These are phyloP conservation scores for Lasiosphaeria miniovina DNA, from an alignment of 495 filamentous ascomycete species.

Conservation along the genomic window DNA sequence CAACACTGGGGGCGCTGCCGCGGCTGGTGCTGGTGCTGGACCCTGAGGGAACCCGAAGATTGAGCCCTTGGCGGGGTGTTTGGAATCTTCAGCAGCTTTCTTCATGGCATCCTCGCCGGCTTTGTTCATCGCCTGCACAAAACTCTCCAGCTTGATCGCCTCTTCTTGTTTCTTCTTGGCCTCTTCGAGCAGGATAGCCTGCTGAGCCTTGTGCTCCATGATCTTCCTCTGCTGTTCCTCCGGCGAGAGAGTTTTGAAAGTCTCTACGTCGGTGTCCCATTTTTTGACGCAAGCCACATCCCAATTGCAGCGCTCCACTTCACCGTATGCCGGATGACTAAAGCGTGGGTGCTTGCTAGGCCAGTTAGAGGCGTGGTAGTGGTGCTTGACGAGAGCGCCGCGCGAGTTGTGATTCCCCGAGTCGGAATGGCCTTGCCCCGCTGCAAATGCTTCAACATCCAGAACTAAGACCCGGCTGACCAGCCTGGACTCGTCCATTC, in stretches of 20 bases:
- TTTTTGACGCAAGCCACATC: slow-evolving; percentile 49
- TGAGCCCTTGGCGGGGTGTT: background rate
- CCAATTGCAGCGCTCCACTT: slow-evolving; percentile 63
- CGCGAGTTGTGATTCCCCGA: slow-evolving; percentile 57
- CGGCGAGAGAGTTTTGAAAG: slow-evolving; percentile 39
- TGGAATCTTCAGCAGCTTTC: slow-evolving; percentile 8
- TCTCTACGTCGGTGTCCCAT: slow-evolving; percentile 52
- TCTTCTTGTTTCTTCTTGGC: slow-evolving; percentile 17
- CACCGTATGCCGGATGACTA: slow-evolving; percentile 56
- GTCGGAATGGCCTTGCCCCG: slow-evolving; percentile 61
- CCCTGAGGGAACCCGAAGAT: background rate
- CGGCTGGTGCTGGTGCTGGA: background rate
- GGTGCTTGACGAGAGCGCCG: slow-evolving; percentile 57
- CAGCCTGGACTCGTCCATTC: slow-evolving; percentile 53
- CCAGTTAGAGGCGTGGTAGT: slow-evolving; percentile 61
- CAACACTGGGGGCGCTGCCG: too few relatives aligned
- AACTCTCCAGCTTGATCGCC: slow-evolving; percentile 9
- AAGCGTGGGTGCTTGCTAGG: slow-evolving; percentile 54
- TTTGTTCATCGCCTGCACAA: slow-evolving; percentile 11
- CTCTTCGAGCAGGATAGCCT: slow-evolving; percentile 7
- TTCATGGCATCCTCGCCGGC: slow-evolving; percentile 12
- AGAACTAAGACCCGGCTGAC: slow-evolving; percentile 55
- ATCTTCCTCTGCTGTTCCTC: slow-evolving; percentile 48
- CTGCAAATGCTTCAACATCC: slow-evolving; percentile 60
- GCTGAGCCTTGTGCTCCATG: slow-evolving; percentile 16